Evolutionary conservation across 768 basidiomycete genomes (phyloP).

Genomic region (Leccinum sublutescens): DNA sequence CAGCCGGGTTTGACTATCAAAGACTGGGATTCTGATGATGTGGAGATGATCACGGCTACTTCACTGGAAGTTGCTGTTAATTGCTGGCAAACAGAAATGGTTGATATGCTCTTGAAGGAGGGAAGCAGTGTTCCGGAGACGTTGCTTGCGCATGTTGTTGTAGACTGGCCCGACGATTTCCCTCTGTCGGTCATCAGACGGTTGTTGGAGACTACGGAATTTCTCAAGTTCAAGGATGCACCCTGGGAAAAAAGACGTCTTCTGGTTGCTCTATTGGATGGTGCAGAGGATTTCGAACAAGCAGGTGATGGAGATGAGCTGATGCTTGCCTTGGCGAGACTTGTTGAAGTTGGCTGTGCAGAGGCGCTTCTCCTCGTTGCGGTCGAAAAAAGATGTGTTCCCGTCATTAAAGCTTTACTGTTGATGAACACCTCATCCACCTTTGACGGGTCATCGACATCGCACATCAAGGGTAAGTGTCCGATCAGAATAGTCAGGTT

Average conservation of each 20-base stretch:
- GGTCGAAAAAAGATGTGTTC: too few relatives aligned
- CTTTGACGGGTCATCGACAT: too few relatives aligned
- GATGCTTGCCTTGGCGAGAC: too few relatives aligned
- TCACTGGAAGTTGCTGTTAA: conserved; percentile 1
- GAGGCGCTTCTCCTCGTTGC: too few relatives aligned
- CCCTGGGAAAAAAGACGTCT: neutral
- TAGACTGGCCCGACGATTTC: neutral
- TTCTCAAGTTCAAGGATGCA: neutral
- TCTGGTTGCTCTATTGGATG: too few relatives aligned
- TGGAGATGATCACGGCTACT: neutral
- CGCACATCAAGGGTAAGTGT: too few relatives aligned
- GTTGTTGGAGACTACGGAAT: neutral
- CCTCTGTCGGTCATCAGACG: conserved; percentile 1
- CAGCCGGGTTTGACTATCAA: neutral
- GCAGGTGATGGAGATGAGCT: too few relatives aligned
- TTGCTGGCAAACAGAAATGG: neutral
- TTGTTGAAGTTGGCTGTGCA: too few relatives aligned
- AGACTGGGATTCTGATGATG: neutral
- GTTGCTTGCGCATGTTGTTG: neutral
- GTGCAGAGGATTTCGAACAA: too few relatives aligned
- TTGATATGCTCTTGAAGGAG: conserved; percentile 1
- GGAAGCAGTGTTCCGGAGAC: neutral
- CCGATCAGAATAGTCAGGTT: too few relatives aligned
- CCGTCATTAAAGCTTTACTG: too few relatives aligned
- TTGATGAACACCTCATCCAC: too few relatives aligned